Evolutionary conservation across 495 filamentous ascomycete species (phyloP), one percentile per base, ranked within the genome.

Genomic region (Lophiotrema nucula): DNA sequence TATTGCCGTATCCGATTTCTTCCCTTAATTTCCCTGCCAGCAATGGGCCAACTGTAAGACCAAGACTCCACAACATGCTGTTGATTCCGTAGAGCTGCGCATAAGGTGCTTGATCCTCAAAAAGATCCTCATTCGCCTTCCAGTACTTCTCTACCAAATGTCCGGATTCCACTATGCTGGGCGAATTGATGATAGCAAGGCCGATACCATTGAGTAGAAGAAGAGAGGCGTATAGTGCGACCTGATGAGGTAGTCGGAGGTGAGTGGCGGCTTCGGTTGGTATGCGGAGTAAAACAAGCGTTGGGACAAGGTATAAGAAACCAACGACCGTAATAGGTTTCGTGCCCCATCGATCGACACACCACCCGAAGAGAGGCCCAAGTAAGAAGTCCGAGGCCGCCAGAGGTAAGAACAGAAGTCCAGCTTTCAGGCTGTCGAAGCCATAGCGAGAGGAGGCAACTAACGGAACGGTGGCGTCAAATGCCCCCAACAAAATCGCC

Each of bases 31-130:
- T 51, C 0, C 79, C 81, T 2, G 72, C 72, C 3, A 78, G 43
- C 19, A 82, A 27, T 15, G 81, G 81, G 0, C 81, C 81, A 2
- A 81, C 38, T 0, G 79, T 79, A 31, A 83, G 63, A 16, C 81
- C 81, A 1, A 63, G 53, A 54, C 73, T 76, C 64, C 81, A 82
- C 5, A 80, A 68, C 68, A 79, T 74, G 12, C 73, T 75, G 51
- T 81, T 79, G 45, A 81, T 63, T n/a, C 78, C 80, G 64, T 81
- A 83, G 0, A 84, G 67, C 59, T 83, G 79, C 22, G 78, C 81
- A 60, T 82, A 83, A 10, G 81, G 81, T 1, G 79, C 79, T 19
- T 76, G 68, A 1, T 66, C 66, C 11, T 74, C 74, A 44, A 78
- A 79, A 27, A 73, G 70, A 0, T 69, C 71, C 4, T 72, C 71